Conservation (phyloP, 1,284 basidiomycete genomes). For the Sporisorium graminicola region DNA sequence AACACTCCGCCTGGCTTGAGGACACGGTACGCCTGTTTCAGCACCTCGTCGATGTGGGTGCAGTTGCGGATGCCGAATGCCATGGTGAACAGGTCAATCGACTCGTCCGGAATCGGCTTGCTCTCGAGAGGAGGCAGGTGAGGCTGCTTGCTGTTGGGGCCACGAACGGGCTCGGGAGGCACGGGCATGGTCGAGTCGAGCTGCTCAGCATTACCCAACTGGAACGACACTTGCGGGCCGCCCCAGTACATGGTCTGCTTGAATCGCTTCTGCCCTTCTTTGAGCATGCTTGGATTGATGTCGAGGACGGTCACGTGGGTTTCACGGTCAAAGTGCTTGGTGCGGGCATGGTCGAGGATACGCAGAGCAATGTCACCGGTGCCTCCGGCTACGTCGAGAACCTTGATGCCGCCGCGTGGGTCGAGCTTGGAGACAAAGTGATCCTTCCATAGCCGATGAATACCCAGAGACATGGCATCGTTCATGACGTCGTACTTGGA, state of each 20-base stretch:
- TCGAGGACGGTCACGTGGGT: constrained; percentile 92
- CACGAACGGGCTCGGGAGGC: constrained; percentile 38
- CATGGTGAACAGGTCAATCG: constrained; percentile 96
- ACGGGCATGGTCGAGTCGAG: constrained; percentile 71
- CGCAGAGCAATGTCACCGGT: constrained; percentile 95
- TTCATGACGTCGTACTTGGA: constrained; percentile 98
- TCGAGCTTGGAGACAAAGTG: constrained; percentile 82
- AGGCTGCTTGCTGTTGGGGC: constrained; percentile 56
- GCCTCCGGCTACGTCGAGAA: constrained; percentile 96
- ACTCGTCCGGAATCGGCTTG: constrained; percentile 72
- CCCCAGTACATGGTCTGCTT: constrained; percentile 66
- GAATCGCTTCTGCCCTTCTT: constrained; percentile 86
- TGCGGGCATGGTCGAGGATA: constrained; percentile 90
- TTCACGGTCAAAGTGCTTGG: constrained; percentile 76
- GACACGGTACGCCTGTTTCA: constrained; percentile 91
- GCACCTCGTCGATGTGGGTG: constrained; percentile 89
- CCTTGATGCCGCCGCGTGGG: constrained; percentile 76
- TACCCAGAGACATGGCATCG: constrained; percentile 95
- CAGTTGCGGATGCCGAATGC: constrained; percentile 99
- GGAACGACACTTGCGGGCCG: constrained; percentile 94
- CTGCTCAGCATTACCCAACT: constrained; percentile 91
- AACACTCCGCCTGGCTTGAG: constrained; percentile 96
- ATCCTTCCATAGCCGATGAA: constrained; percentile 98
- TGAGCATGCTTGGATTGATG: constrained; percentile 95
- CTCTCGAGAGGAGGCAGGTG: constrained; percentile 61